phyloP scores from a whole-genome alignment of 1,139 yeast genomes.

The Suhomyces coccinellae region DNA sequence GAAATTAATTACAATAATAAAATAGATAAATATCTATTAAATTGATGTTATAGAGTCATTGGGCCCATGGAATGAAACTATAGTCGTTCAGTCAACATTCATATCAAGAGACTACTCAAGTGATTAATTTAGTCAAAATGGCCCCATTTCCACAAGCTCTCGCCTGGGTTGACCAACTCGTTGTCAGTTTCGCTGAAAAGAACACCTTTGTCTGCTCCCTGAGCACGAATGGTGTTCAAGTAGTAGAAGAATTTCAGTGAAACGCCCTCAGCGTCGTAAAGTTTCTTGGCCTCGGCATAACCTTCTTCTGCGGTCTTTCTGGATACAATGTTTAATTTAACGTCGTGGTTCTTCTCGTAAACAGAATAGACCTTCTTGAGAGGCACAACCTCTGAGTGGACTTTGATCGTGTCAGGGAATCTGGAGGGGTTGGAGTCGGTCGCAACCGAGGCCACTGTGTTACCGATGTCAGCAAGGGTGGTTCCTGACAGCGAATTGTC shows the following conservation, averaged over 20 bases:
- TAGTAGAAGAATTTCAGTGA: slow-evolving; percentile 28
- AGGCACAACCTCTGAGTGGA: slow-evolving; percentile 44
- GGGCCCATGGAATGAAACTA: too few species aligned
- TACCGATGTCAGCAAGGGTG: slow-evolving; percentile 49
- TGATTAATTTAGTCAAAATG: slow-evolving; percentile 9
- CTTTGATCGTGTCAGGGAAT: slow-evolving; percentile 48
- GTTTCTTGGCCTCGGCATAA: slow-evolving; percentile 29
- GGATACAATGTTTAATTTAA: slow-evolving; percentile 31
- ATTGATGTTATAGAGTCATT: too few species aligned
- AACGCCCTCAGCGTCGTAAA: slow-evolving; percentile 27
- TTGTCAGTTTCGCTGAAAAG: slow-evolving; percentile 36
- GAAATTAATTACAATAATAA: too few species aligned
- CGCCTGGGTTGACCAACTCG: slow-evolving; percentile 57
- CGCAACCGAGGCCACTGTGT: slow-evolving; percentile 37
- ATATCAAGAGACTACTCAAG: too few species aligned
- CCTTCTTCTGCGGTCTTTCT: slow-evolving; percentile 32
- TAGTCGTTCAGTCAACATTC: too few species aligned
- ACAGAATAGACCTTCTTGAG: slow-evolving; percentile 38
- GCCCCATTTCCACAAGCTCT: slow-evolving; percentile 54
- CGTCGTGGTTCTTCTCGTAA: slow-evolving; percentile 43
- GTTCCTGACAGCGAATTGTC: slow-evolving; percentile 34
- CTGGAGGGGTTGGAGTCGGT: slow-evolving; percentile 28
- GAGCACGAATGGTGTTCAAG: slow-evolving; percentile 31
- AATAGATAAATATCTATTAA: too few species aligned
- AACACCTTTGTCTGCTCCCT: slow-evolving; percentile 42